Conservation (phyloP, 139 green algal species). For the Micromonas commoda region DNA sequence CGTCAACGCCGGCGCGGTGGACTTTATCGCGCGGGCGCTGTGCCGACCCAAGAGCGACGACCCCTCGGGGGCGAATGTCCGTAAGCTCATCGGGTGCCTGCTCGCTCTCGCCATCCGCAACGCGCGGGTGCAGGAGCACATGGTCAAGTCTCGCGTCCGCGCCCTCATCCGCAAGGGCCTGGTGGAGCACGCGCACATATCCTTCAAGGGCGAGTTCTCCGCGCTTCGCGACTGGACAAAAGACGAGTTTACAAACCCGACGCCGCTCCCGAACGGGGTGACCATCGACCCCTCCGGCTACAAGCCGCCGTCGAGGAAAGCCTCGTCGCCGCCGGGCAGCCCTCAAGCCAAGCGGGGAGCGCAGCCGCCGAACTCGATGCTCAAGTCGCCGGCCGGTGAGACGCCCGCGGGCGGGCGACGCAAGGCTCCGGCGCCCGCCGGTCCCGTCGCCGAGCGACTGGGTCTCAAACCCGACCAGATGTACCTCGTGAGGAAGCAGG, state of each 20-base stretch:
- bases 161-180: not conserved
- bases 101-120: not conserved
- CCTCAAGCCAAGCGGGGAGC: too few relatives aligned
- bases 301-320: too few relatives aligned
- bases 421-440: too few relatives aligned
- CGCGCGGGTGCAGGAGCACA: not conserved
- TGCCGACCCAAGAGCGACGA: not conserved
- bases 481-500: not conserved
- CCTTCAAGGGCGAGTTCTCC: not conserved
- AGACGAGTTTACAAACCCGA: not conserved
- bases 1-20: not conserved
- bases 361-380: too few relatives aligned
- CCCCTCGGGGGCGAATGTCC: not conserved
- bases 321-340: too few relatives aligned
- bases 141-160: not conserved
- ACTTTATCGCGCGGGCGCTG: not conserved
- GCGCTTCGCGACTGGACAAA: not conserved
- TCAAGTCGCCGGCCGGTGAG: too few relatives aligned
- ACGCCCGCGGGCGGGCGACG: too few relatives aligned
- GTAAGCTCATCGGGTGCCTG: not conserved
- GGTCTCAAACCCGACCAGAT: slow-evolving; percentile 10
- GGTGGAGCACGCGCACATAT: not conserved
- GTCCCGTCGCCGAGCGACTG: too few relatives aligned
- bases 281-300: not conserved
- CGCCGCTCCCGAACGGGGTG: not conserved